A percentile compares a stretch with the other conserved stretches of the same genome.
These are phyloP conservation scores for Backusella psychrophila DNA, from an alignment of 192 early-diverging fungal species.

Conservation along the genomic window DNA sequence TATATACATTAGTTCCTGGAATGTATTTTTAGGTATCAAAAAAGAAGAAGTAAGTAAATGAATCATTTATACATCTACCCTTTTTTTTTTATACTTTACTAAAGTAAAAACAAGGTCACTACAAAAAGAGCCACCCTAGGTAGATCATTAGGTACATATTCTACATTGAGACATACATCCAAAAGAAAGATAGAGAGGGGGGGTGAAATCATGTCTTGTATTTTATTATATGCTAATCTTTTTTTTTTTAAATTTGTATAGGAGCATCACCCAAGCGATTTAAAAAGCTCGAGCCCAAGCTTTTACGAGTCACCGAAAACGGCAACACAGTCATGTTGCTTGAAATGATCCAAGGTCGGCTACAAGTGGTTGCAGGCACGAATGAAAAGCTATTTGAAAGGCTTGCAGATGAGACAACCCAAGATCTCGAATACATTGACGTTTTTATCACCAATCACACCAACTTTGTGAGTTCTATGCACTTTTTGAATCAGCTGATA, in stretches of 20 bases:
- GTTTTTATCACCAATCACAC: conserved; percentile 58
- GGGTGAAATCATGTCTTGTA: no score
- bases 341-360: conserved; percentile 48
- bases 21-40: neutral
- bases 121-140: neutral
- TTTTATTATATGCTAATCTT: neutral
- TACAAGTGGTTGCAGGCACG: conserved; percentile 60
- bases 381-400: conserved; percentile 58
- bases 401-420: conserved; percentile 62
- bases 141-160: conserved; percentile 2
- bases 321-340: conserved; percentile 57
- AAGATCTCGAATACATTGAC: conserved; percentile 72
- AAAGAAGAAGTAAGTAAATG: conserved; percentile 6
- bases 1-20: conserved; percentile 7
- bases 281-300: neutral
- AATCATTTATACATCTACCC: neutral
- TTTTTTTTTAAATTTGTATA: neutral
- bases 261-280: neutral
- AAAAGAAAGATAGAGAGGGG: neutral
- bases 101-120: neutral
- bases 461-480: conserved; percentile 56
- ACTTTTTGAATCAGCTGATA: conserved; percentile 56
- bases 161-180: neutral
- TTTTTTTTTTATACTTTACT: neutral
- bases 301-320: conserved; percentile 51